Evolutionary conservation across 2,329 filamentous ascomycete genomes (phyloP).

Genomic region (Phaeosphaeria sp.): DNA sequence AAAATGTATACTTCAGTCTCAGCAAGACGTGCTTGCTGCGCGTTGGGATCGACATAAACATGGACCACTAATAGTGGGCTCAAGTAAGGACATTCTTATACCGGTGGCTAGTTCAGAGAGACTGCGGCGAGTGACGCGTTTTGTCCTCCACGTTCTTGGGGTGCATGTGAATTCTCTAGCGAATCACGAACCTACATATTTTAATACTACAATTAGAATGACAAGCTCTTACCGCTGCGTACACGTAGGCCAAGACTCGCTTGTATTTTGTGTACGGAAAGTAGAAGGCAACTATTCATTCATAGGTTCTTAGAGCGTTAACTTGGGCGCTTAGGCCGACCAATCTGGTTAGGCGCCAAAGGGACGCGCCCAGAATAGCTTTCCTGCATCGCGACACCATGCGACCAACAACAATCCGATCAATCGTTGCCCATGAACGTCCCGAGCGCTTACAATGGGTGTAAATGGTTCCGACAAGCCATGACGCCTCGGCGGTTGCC

Average conservation of each 20-base stretch:
- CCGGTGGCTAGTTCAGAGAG: no score
- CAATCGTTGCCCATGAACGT: constrained; percentile 22
- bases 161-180: background rate
- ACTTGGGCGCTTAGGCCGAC: constrained; percentile 36
- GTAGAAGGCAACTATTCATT: constrained; percentile 27
- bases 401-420: constrained; percentile 29
- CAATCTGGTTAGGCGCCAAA: constrained; percentile 28
- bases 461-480: constrained; percentile 33
- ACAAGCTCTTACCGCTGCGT: constrained; percentile 21
- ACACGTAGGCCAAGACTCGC: constrained; percentile 44
- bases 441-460: constrained; percentile 44
- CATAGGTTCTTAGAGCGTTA: constrained; percentile 27
- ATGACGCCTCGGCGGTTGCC: constrained; percentile 47
- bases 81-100: no score
- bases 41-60: no score
- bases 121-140: background rate
- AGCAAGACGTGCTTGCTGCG: no score
- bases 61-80: no score
- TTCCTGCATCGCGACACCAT: constrained; percentile 37
- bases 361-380: constrained; percentile 41
- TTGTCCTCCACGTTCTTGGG: background rate
- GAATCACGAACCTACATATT: background rate
- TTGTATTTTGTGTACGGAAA: constrained; percentile 29
- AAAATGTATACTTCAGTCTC: background rate
- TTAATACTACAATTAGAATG: constrained; percentile 10